Base-by-base conservation (phyloP, 306 rosid species). In the Hylodesmum podocarpum region DNA sequence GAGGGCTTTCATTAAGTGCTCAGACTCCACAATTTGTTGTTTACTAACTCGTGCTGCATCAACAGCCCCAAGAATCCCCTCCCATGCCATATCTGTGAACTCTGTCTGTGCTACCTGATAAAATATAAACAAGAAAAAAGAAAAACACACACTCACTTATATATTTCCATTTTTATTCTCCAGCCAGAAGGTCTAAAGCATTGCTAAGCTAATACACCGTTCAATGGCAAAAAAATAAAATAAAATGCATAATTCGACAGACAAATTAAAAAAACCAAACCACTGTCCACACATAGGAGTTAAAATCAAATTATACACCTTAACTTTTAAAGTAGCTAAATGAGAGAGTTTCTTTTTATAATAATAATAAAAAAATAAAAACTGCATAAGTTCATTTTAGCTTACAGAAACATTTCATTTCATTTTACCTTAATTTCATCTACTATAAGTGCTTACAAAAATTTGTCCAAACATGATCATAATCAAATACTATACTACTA, bases 71-170 rank as follows among this genome's bases (percentile, higher is more conserved):
- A 89, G 24, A 46, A 95, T 70, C 24, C 96, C 97, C 87, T 88
- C 97, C 99, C 99, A 95, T 34, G 99, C 99, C 97, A 90, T 87
- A 74, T 95, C 97, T 21, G 99, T 95, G 89, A 85, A 95, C 73
- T 92, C 99, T 8, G 89, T 72, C 34, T 76, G 99, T 39, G 84
- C 72, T 5, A 87, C 70, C 99, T 95, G 84, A 67, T 72, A n/a
- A 70, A 57, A 70, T 8, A 81, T 29, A 46, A 55, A 78, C 2
- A 65, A 34, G 22, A 15, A 49, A 1, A 49, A 37, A 10, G 14
- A n/a, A 15, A 70, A 3, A 49, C 5, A 41, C 12, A 63, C 28
- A 15, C 28, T 19, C 15, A 62, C 39, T 40, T 43, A 40, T 53
- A 43, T 34, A 66, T 34, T 37, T 46, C 29, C 34, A 9, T 49